Conservation (phyloP, 2,329 filamentous ascomycete genomes). For the Arthrocladium fulminans region DNA sequence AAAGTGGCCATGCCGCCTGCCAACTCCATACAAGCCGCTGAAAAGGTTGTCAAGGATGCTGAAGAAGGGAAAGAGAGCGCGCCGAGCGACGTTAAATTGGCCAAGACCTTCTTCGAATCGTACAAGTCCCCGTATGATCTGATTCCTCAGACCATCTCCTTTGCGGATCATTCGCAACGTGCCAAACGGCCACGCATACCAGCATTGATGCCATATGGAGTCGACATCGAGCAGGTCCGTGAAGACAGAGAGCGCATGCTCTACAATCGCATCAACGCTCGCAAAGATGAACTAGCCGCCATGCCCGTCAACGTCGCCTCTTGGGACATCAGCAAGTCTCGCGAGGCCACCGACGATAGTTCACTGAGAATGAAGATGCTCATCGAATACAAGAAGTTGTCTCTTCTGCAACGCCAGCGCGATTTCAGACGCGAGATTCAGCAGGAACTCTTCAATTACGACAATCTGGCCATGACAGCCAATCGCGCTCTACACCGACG, state of each 20-base stretch:
- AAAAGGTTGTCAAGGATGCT: conserved; percentile 27
- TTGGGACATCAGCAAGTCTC: conserved; percentile 67
- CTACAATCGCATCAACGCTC: conserved; percentile 79
- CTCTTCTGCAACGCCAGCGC: conserved; percentile 79
- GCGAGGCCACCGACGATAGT: conserved; percentile 66
- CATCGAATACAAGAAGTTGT: conserved; percentile 90
- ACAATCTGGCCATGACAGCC: conserved; percentile 94
- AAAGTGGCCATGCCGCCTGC: conserved; percentile 29
- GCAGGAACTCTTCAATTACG: conserved; percentile 86
- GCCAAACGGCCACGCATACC: conserved; percentile 73
- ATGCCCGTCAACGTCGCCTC: conserved; percentile 77
- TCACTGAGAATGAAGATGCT: conserved; percentile 78
- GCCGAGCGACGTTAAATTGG: conserved; percentile 16
- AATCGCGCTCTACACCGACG: conserved; percentile 85
- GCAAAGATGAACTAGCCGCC: conserved; percentile 74
- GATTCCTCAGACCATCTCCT: conserved; percentile 57
- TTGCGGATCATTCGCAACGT: conserved; percentile 67
- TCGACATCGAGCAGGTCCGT: conserved; percentile 76
- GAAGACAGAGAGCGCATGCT: conserved; percentile 81
- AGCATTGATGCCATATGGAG: conserved; percentile 76
- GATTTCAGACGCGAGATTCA: conserved; percentile 78
- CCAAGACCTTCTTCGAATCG: conserved; percentile 53
- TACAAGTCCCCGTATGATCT: conserved; percentile 64
- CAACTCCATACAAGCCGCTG: conserved; percentile 28
- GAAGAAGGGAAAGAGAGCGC: conserved; percentile 24